These are phyloP conservation scores for Anthoceros angustus DNA, from an alignment of 225 moss, liverwort and hornwort genomes.

Conservation along the genomic window DNA sequence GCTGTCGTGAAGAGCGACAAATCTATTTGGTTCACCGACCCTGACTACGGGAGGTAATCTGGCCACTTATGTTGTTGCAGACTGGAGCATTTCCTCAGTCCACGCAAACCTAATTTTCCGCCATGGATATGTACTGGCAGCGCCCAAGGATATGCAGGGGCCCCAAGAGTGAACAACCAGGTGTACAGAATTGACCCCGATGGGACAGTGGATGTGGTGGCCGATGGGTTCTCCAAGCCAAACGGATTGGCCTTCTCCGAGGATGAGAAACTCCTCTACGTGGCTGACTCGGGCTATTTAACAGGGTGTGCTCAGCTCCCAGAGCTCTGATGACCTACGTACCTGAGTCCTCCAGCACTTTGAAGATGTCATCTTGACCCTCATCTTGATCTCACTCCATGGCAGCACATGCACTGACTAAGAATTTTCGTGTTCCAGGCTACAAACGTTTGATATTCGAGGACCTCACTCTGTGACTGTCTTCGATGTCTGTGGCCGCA, in stretches of 20 bases:
- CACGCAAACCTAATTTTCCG: background rate
- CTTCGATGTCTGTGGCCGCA: conserved; percentile 19
- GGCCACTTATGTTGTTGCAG: background rate
- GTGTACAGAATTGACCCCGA: conserved; percentile 24
- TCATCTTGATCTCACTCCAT: background rate
- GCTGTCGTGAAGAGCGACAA: conserved; percentile 57
- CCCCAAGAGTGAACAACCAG: conserved; percentile 34
- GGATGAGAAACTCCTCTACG: conserved; percentile 32
- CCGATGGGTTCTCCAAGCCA: conserved; percentile 19
- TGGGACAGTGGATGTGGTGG: conserved; percentile 34
- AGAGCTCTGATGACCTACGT: background rate
- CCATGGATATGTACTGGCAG: conserved; percentile 5
- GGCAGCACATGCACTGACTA: background rate
- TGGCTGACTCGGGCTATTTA: conserved; percentile 24
- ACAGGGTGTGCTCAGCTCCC: conserved; percentile 8
- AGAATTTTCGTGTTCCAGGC: conserved; percentile 9
- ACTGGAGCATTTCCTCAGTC: background rate
- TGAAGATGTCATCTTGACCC: background rate
- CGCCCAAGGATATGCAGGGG: conserved; percentile 29
- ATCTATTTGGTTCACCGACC: conserved; percentile 66
- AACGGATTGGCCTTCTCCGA: conserved; percentile 42
- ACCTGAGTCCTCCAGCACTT: background rate
- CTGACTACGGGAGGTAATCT: conserved; percentile 39
- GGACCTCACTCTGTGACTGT: conserved; percentile 25
- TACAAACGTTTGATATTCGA: conserved; percentile 8